These are phyloP conservation scores for Stenogyne calaminthoides DNA, from an alignment of 305 asterid genomes.

Conservation along the genomic window DNA sequence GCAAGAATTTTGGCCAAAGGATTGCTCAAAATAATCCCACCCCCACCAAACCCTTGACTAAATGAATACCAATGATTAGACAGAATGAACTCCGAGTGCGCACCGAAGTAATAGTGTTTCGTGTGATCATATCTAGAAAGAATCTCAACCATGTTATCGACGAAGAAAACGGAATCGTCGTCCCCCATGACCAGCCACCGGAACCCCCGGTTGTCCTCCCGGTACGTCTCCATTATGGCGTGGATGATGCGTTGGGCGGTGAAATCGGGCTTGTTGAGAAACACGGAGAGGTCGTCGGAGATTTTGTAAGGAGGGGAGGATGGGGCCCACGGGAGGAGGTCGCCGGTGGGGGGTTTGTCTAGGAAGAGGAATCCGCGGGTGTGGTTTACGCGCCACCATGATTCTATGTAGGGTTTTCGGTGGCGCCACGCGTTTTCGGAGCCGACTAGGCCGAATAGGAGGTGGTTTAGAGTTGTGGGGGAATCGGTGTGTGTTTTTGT, in stretches of 20 bases:
- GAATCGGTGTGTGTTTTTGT: too few relatives aligned
- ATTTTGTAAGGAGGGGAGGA: conserved; percentile 52
- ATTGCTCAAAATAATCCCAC: conserved; percentile 41
- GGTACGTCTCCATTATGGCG: conserved; percentile 36
- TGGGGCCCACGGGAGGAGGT: conserved; percentile 58
- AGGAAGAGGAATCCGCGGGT: conserved; percentile 53
- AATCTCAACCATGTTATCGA: conserved; percentile 37
- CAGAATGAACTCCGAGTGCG: conserved; percentile 40
- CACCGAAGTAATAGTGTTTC: conserved; percentile 38
- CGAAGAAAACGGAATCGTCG: conserved; percentile 43
- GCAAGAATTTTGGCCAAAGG: conserved; percentile 41
- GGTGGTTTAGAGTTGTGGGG: conserved; percentile 49
- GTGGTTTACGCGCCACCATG: conserved; percentile 67
- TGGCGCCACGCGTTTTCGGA: conserved; percentile 52
- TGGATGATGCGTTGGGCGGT: conserved; percentile 29
- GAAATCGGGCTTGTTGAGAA: conserved; percentile 33
- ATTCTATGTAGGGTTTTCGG: conserved; percentile 44
- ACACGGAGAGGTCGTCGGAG: conserved; percentile 40
- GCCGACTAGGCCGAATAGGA: conserved; percentile 60
- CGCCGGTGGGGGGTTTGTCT: conserved; percentile 42
- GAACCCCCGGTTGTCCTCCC: conserved; percentile 32
- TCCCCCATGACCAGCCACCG: conserved; percentile 57
- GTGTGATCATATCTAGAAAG: conserved; percentile 37
- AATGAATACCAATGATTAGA: conserved; percentile 41
- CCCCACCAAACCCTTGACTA: conserved; percentile 48